A percentile compares a stretch with the other conserved stretches of the same genome.
Conservation (phyloP, 495 filamentous ascomycete species). For the Antarctomyces pellizariae region DNA sequence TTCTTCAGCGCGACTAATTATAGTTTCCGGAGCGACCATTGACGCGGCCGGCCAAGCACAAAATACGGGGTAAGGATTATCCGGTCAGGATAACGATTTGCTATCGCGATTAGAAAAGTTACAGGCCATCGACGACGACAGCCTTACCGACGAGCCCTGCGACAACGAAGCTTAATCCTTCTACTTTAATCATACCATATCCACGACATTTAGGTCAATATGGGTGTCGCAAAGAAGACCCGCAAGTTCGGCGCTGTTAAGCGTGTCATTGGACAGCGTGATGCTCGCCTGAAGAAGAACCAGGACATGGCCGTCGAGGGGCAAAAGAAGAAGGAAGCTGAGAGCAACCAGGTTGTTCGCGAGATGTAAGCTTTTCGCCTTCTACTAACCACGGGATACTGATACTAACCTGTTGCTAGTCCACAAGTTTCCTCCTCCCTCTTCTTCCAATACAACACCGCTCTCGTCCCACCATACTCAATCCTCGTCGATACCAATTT, state of each 20-base stretch:
- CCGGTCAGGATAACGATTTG: too few relatives aligned
- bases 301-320: slow-evolving; percentile 25
- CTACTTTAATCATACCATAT: background rate
- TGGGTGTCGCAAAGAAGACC: slow-evolving; percentile 40
- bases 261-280: slow-evolving; percentile 34
- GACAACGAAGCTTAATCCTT: too few relatives aligned
- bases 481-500: slow-evolving; percentile 87
- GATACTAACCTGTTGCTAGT: slow-evolving; percentile 18
- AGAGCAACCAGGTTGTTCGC: slow-evolving; percentile 29
- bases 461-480: slow-evolving; percentile 71
- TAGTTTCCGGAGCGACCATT: too few relatives aligned
- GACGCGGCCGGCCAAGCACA: too few relatives aligned
- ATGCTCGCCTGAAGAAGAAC: slow-evolving; percentile 35
- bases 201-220: slow-evolving; percentile 13
- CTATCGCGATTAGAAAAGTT: too few relatives aligned
- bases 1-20: too few relatives aligned
- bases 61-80: too few relatives aligned
- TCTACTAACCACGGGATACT: background rate
- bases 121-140: too few relatives aligned
- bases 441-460: slow-evolving; percentile 89
- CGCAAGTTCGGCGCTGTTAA: slow-evolving; percentile 42
- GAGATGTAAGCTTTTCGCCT: slow-evolving; percentile 28
- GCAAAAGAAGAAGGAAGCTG: slow-evolving; percentile 29
- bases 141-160: too few relatives aligned
- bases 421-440: slow-evolving; percentile 63